These are phyloP conservation scores for Rhizophagus clarus DNA, from an alignment of 192 early-diverging fungal genomes.

Conservation along the genomic window DNA sequence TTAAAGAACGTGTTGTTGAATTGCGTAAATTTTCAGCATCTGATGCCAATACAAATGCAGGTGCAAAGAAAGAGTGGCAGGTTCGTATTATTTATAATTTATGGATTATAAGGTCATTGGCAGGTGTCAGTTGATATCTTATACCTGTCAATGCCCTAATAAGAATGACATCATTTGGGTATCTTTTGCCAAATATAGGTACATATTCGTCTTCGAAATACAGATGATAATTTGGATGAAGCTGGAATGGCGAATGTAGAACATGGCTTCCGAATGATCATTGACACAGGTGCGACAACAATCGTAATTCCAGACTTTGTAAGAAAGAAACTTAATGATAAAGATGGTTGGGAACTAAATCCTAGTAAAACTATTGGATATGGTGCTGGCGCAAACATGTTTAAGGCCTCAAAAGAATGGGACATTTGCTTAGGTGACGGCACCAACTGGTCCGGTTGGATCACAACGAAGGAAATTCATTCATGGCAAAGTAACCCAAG, in stretches of 20 bases:
- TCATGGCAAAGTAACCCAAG: not conserved
- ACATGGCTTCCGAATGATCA: slow-evolving; percentile 19
- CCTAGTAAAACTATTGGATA: slow-evolving; percentile 5
- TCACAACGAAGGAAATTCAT: slow-evolving; percentile 5
- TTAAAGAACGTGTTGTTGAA: slow-evolving; percentile 5
- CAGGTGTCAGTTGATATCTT: not conserved
- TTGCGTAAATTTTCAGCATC: slow-evolving; percentile 12
- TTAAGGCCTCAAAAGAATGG: slow-evolving; percentile 19
- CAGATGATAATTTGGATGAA: slow-evolving; percentile 14
- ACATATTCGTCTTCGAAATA: too few species aligned
- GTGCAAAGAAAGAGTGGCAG: slow-evolving; percentile 14
- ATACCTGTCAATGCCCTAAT: slow-evolving; percentile 12
- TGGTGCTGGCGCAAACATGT: not conserved
- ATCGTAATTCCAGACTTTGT: slow-evolving; percentile 18
- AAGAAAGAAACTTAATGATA: not conserved
- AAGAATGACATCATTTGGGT: too few species aligned
- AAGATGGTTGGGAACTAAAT: slow-evolving; percentile 3
- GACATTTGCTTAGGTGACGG: slow-evolving; percentile 7
- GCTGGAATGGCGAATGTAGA: slow-evolving; percentile 8
- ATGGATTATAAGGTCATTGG: slow-evolving; percentile 18
- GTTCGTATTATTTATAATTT: slow-evolving; percentile 29
- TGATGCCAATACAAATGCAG: slow-evolving; percentile 9
- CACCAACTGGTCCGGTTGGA: slow-evolving; percentile 17
- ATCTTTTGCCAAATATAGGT: too few species aligned
- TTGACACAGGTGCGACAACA: not conserved